Percentiles rank a stretch among this genome's conserved stretches.
Evolutionary conservation across 768 basidiomycete genomes (phyloP).

Genomic region (Suillus sp.): DNA sequence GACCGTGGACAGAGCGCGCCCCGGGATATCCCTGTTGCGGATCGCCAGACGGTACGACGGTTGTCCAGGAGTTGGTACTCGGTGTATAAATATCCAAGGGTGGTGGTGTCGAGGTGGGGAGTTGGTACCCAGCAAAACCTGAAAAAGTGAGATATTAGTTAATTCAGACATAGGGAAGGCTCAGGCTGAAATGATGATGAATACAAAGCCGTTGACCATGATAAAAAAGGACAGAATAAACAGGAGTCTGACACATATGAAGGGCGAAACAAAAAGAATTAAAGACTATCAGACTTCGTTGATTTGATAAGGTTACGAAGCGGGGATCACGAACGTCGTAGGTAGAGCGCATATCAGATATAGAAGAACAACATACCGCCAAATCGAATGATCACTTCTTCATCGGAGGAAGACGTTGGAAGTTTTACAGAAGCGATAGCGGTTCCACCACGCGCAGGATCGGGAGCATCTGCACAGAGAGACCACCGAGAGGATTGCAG

Average conservation of each 20-base stretch:
- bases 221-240: neutral
- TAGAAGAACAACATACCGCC: constrained; percentile 29
- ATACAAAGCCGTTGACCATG: neutral
- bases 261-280: neutral
- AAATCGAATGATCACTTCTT: constrained; percentile 38
- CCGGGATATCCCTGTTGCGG: constrained; percentile 33
- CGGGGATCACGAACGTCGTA: constrained; percentile 5
- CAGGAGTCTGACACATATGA: neutral
- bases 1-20: constrained; percentile 38
- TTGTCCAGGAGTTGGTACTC: constrained; percentile 25
- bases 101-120: constrained; percentile 28
- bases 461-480: constrained; percentile 38
- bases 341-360: constrained; percentile 12
- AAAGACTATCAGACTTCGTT: neutral
- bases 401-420: constrained; percentile 9
- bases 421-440: constrained; percentile 34
- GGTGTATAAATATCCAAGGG: constrained; percentile 40
- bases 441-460: constrained; percentile 43
- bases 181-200: neutral
- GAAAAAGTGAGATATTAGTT: constrained; percentile 11
- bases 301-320: neutral
- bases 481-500: constrained; percentile 33
- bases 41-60: constrained; percentile 28
- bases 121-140: constrained; percentile 41
- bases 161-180: constrained; percentile 2